Evolutionary conservation across 116 monocot species (phyloP), one percentile per base, ranked within the genome.

Genomic region (Phalaenopsis hybrid): DNA sequence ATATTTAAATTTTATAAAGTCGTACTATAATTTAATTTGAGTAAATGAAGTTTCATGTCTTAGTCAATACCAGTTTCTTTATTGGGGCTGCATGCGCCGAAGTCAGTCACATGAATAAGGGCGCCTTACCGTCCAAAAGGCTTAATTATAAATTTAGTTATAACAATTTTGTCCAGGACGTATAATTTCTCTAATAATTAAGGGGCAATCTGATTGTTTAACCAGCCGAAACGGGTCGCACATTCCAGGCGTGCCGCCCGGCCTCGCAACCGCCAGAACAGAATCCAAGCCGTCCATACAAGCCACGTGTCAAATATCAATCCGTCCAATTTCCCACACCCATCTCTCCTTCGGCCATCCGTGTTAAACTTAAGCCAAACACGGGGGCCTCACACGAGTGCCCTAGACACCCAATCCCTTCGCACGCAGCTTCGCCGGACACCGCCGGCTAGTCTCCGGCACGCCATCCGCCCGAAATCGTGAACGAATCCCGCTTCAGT

Each of bases 371-470:
- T 84, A 90, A 87, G 48, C 77, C 76, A 81, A 34, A 79, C 89
- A 88, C 90, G 88, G 80, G 83, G 83, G 79, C 74, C 21, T 57
- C 93, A 82, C 96, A 96, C 93, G 94, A 90, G 92, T 87, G 92
- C 92, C 92, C 94, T 93, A 92, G 79, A 44, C 70, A 44, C 57
- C 70, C 34, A 13, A 75, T 10, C 51, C 73, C 76, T 76, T 57
- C 87, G n/a, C 86, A 74, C 81, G 79, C 55, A 76, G 75, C 75
- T 33, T 79, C 83, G 8, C 70, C 81, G 78, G 37, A 79, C 75
- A 74, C 85, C 87, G 85, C 79, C 68, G 73, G n/a, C 52, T n/a
- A 34, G 48, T 5, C 75, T 79, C 80, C 85, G 82, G 70, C 75
- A 44, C 20, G 21, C 49, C 81, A 28, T 9, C 74, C 74, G 9